A percentile compares a stretch with the other conserved stretches of the same genome.
Evolutionary conservation across 2,329 filamentous ascomycete species (phyloP).

Genomic region (Trichoderma brevicompactum): DNA sequence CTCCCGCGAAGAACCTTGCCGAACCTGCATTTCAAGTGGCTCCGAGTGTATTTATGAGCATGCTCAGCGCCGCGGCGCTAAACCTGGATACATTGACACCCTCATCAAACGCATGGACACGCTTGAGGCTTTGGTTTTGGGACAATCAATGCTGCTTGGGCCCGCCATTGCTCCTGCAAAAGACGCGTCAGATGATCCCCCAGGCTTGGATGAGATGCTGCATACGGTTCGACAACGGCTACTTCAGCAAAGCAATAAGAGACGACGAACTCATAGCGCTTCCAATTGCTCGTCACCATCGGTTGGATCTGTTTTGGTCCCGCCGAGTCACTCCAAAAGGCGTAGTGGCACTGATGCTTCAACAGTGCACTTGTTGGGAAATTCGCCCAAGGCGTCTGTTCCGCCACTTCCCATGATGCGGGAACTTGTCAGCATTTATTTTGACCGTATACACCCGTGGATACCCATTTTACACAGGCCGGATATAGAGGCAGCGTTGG

Average conservation of each 20-base stretch:
- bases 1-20: constrained; percentile 29
- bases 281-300: constrained; percentile 7
- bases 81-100: constrained; percentile 29
- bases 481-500: constrained; percentile 17
- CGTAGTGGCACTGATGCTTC: not conserved
- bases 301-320: not conserved
- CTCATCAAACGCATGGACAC: constrained; percentile 30
- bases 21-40: constrained; percentile 23
- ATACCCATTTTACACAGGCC: constrained; percentile 28
- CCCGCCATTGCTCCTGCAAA: not conserved
- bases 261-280: constrained; percentile 8
- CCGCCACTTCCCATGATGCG: constrained; percentile 27
- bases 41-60: constrained; percentile 29
- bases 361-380: not conserved
- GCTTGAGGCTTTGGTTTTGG: constrained; percentile 29
- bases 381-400: constrained; percentile 7
- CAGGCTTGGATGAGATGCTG: constrained; percentile 23
- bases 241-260: constrained; percentile 22
- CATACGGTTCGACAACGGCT: constrained; percentile 23
- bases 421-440: constrained; percentile 27
- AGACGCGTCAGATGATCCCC: not conserved
- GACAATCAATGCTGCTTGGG: constrained; percentile 28
- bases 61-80: constrained; percentile 27
- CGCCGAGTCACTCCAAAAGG: not conserved
- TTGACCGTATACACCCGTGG: constrained; percentile 28